Evolutionary conservation across 768 basidiomycete genomes (phyloP), one percentile per base, ranked within the genome.

Genomic region (Lactarius vividus): DNA sequence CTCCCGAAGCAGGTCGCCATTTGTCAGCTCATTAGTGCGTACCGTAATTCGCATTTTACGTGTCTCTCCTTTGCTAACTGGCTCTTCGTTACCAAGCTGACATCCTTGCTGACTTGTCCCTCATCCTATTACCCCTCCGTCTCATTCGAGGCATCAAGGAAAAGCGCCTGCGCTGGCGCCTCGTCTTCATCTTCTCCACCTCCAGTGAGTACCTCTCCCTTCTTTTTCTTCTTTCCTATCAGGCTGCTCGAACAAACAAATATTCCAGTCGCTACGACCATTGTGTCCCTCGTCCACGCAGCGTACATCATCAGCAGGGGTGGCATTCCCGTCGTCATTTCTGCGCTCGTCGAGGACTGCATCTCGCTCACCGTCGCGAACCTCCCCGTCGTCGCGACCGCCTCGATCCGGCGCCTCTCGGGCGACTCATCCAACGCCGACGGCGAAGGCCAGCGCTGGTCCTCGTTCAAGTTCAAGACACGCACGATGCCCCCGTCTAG

Each of bases 171-270:
- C 79, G 81, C 5, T 72, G 76, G 1, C 78, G 79, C 28, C 77
- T 82, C 44, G 76, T 81, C 66, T 71, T 83, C 60, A 82, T 84
- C 57, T 85, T 86, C 72, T 84, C 84, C 11, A 79, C 85, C 11
- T 83, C 83, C 59, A 79, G 84, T 63, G 73, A 81, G 59, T 4
- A 13, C 46, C 56, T 7, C n/a, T 20, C 54, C 1, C 9, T 13
- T 3, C 3, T 26, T 11, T 15, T 11, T 10, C 16, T n/a, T 53
- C 33, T 10, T 18, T n/a, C n/a, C 11, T 26, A 9, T 42, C 42
- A 20, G 9, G 26, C 5, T n/a, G 10, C 23, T 15, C 6, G 29
- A 29, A 56, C 55, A 35, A 20, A 9, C 54, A 26, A 20, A 37
- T 33, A 40, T 31, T 39, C 46, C 39, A 71, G 70, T 72, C 31